Percentiles rank a stretch among this genome's conserved stretches.
These are phyloP conservation scores for Gossypium sturtianum DNA, from an alignment of 345 rosid genomes.

Conservation along the genomic window DNA sequence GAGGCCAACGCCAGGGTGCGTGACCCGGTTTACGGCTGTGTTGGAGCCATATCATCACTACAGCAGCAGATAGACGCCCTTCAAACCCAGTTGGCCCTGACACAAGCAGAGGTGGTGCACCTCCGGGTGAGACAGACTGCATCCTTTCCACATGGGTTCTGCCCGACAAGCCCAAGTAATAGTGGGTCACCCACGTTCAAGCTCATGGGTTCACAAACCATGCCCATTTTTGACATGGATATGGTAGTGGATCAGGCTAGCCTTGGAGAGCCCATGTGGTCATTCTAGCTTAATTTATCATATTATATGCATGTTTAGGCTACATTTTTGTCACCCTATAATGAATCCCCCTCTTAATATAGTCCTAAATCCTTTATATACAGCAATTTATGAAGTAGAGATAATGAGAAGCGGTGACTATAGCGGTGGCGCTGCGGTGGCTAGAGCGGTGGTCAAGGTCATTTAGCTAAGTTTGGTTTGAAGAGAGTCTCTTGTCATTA, in stretches of 20 bases:
- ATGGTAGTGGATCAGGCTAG: conserved; percentile 49
- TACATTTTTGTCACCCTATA: conserved; percentile 8
- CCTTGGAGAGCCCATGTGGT: conserved; percentile 71
- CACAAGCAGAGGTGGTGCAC: conserved; percentile 89
- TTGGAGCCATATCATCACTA: conserved; percentile 81
- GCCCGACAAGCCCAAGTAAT: conserved; percentile 45
- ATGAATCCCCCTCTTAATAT: not conserved
- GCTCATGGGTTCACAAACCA: conserved; percentile 49
- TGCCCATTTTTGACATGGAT: conserved; percentile 57
- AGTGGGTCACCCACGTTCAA: conserved; percentile 61
- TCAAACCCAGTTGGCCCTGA: conserved; percentile 78
- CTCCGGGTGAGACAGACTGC: conserved; percentile 51
- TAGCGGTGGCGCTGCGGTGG: conserved; percentile 10
- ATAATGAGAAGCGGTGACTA: not conserved
- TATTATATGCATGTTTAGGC: not conserved
- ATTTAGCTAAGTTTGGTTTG: conserved; percentile 8
- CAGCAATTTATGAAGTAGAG: conserved; percentile 7
- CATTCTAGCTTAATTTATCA: conserved; percentile 28
- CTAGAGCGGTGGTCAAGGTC: not conserved
- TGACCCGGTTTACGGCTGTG: conserved; percentile 95
- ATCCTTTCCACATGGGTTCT: conserved; percentile 25
- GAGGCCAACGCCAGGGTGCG: conserved; percentile 95
- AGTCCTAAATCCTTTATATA: not conserved
- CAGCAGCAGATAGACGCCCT: conserved; percentile 79
- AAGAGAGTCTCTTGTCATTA: not conserved